Percentiles rank a stretch among this genome's conserved stretches.
Conservation (phyloP, 495 filamentous ascomycete genomes). For the Pseudoneurospora amorphoporcata region DNA sequence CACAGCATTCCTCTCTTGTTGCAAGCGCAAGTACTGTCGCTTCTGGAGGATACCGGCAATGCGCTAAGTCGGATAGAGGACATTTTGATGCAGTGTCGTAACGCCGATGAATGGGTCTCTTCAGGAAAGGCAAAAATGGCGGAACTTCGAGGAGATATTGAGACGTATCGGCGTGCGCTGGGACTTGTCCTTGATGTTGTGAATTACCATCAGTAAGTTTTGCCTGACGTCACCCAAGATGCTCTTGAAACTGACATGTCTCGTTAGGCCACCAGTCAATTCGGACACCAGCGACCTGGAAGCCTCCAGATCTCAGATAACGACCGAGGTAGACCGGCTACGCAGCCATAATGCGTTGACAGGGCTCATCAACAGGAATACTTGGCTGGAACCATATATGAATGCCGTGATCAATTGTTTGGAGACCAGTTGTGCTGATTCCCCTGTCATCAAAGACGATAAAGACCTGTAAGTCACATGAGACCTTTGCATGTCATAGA, state of each 20-base stretch:
- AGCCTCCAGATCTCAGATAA: neutral
- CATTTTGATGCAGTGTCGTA: slow-evolving; percentile 8
- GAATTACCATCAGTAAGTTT: slow-evolving; percentile 6
- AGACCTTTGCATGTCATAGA: neutral
- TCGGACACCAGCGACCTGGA: neutral
- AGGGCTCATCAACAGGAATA: neutral
- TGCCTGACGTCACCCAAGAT: neutral
- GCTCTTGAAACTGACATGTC: neutral
- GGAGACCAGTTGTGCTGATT: neutral
- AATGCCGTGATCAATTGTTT: slow-evolving; percentile 7
- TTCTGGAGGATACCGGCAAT: slow-evolving; percentile 15
- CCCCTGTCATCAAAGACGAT: neutral
- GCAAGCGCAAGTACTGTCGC: slow-evolving; percentile 9
- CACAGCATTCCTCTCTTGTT: slow-evolving; percentile 10
- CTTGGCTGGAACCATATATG: slow-evolving; percentile 8
- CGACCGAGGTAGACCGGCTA: slow-evolving; percentile 9
- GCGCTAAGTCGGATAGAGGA: slow-evolving; percentile 10
- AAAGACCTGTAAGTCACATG: neutral
- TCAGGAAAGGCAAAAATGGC: slow-evolving; percentile 6
- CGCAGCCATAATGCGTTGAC: neutral
- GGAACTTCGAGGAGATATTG: slow-evolving; percentile 5
- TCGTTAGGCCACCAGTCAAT: neutral
- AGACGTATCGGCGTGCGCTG: slow-evolving; percentile 11
- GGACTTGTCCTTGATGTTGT: slow-evolving; percentile 15
- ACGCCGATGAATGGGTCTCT: slow-evolving; percentile 11